These are phyloP conservation scores for Articulospora tetracladia DNA, from an alignment of 495 filamentous ascomycete genomes.

Conservation along the genomic window DNA sequence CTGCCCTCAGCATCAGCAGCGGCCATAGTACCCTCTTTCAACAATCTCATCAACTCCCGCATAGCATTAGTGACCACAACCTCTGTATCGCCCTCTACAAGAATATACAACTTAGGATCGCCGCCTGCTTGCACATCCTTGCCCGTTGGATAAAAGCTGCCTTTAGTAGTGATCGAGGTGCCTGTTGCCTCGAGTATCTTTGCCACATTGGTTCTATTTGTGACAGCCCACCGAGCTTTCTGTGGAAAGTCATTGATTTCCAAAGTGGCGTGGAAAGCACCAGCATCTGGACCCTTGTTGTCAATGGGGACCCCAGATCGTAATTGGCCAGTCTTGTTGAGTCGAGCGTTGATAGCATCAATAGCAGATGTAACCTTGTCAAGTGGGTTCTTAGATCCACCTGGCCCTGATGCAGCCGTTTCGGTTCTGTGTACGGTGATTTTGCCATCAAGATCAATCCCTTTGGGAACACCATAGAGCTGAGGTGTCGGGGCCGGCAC, in stretches of 20 bases:
- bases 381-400: slow-evolving; percentile 60
- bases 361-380: slow-evolving; percentile 84
- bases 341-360: slow-evolving; percentile 78
- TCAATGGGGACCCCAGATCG: slow-evolving; percentile 93
- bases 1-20: slow-evolving; percentile 81
- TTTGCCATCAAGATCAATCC: slow-evolving; percentile 60
- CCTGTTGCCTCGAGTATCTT: slow-evolving; percentile 95
- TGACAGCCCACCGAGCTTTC: slow-evolving; percentile 98
- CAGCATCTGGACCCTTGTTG: slow-evolving; percentile 97
- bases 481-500: slow-evolving; percentile 29
- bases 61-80: slow-evolving; percentile 87
- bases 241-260: slow-evolving; percentile 99
- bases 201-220: slow-evolving; percentile 96
- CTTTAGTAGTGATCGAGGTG: slow-evolving; percentile 96
- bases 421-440: slow-evolving; percentile 79
- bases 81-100: slow-evolving; percentile 97
- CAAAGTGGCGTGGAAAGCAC: slow-evolving; percentile 93
- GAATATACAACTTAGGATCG: slow-evolving; percentile 89
- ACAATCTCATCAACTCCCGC: slow-evolving; percentile 79
- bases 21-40: slow-evolving; percentile 90
- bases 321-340: slow-evolving; percentile 81
- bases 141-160: slow-evolving; percentile 78
- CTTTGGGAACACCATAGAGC: slow-evolving; percentile 52
- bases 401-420: slow-evolving; percentile 39
- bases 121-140: slow-evolving; percentile 72